Base-by-base conservation (phyloP, 2,329 filamentous ascomycete genomes). In the Cordyceps tenuipes region DNA sequence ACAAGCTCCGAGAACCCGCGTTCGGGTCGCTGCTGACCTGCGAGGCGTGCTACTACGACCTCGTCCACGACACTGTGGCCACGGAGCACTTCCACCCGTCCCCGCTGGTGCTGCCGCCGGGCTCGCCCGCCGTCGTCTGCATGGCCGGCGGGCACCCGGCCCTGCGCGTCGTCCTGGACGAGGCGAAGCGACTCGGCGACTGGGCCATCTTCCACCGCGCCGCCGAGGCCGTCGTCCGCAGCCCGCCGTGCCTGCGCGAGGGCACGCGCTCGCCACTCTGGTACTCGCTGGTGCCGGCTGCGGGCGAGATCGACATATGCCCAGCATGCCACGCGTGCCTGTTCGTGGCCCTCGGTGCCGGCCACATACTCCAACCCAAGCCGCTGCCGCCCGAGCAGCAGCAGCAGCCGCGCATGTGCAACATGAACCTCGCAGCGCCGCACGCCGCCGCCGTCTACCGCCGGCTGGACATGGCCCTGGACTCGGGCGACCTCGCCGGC, bases 41-140 rank as follows among this genome's bases (percentile, higher is more conserved):
- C n/a, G 50, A 54, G 10, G 41, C 55, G 7, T 55, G 49, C 49
- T 55, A 61, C n/a, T 61, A 61, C 17, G 49, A 61, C 29, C 15
- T 36, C 12, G 55, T 53, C 1, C 53, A 53, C 19, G 26, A 26
- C 7, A 31, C 49, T 5, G 19, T 58, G 13, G 55, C 55, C n/a
- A 19, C 41, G 9, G 54, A 43, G 21, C 55, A 61, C 34, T 54
- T 61, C 26, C 19, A 53, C 19, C 29, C 39, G 13, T 34, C 26
- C 6, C 23, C 36, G 19, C 12, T 56, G 17, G 29, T 31, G 19
- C 19, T 51, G 4, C 34, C 44, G 15, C 31, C 55, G 7, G 34
- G 34, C 26, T 23, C 31, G 23, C 12, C 7, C 5, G 7, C 47
- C 17, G 39, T 53, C 23, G 19, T 36, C 2, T 50, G 60, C 48